Conservation (phyloP, 225 moss, liverwort and hornwort species). For the Sphagnum contortum region DNA sequence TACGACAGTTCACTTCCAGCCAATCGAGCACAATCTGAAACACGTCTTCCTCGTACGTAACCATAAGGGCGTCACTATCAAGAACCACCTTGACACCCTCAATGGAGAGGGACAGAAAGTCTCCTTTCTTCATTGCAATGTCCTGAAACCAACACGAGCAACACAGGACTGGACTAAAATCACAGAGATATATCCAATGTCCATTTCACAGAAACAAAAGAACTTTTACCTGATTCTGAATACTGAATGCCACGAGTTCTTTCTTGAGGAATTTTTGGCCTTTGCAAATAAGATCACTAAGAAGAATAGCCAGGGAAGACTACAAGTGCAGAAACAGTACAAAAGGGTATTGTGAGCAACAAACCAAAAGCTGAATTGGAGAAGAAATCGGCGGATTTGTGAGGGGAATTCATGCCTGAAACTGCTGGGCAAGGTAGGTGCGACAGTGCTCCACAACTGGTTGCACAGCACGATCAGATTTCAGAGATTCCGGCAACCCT, state of each 20-base stretch:
- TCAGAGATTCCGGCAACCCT: constrained; percentile 64
- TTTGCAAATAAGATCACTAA: background rate
- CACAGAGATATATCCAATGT: too few relatives aligned
- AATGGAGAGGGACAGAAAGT: constrained; percentile 54
- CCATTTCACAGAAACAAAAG: background rate
- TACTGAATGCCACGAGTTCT: too few relatives aligned
- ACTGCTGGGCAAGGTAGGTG: constrained; percentile 64
- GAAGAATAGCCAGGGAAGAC: background rate
- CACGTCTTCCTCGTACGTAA: constrained; percentile 74
- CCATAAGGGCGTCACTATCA: constrained; percentile 63
- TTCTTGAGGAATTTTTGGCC: background rate
- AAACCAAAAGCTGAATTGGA: too few relatives aligned
- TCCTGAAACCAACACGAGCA: constrained; percentile 19
- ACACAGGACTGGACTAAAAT: too few relatives aligned
- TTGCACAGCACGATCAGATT: constrained; percentile 59
- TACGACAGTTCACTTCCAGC: constrained; percentile 50
- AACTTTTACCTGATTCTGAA: background rate
- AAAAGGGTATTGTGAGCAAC: too few relatives aligned
- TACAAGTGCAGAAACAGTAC: background rate
- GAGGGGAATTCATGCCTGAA: constrained; percentile 30
- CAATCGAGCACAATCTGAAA: constrained; percentile 67
- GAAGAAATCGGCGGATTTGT: too few relatives aligned
- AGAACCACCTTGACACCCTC: constrained; percentile 81
- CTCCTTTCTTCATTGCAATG: constrained; percentile 45
- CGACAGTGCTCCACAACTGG: constrained; percentile 76